Evolutionary conservation across 768 basidiomycete species (phyloP).

Genomic region (Pholiota molesta): DNA sequence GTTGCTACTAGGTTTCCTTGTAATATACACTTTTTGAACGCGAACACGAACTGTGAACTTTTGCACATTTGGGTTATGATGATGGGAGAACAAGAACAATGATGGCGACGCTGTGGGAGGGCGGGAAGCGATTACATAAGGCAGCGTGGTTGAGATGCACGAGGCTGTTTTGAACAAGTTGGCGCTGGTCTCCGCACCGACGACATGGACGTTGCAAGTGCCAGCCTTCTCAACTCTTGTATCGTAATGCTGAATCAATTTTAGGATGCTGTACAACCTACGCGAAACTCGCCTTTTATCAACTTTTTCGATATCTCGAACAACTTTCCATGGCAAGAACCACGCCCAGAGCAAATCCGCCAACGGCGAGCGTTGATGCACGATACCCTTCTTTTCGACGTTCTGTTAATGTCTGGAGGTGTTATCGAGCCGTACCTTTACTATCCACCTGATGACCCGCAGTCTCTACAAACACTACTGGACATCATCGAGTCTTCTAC

Average conservation of each 20-base stretch:
- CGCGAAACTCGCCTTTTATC: conserved; percentile 25
- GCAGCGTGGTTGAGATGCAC: neutral
- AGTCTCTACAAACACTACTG: conserved; percentile 58
- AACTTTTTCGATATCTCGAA: conserved; percentile 57
- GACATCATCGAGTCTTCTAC: conserved; percentile 59
- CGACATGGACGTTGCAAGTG: conserved; percentile 28
- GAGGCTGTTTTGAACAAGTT: neutral
- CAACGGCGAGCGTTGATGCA: conserved; percentile 61
- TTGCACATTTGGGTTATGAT: too few species aligned
- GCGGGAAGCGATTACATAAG: conserved; percentile 3
- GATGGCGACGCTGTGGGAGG: neutral
- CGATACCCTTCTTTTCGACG: conserved; percentile 73
- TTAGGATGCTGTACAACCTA: conserved; percentile 24
- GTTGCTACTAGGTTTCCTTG: neutral
- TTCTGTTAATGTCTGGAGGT: conserved; percentile 67
- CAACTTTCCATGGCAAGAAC: conserved; percentile 62
- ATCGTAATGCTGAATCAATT: conserved; percentile 5
- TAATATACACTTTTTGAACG: neutral
- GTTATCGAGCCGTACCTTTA: conserved; percentile 59
- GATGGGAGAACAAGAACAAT: neutral
- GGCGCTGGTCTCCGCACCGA: neutral
- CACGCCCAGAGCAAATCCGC: conserved; percentile 59
- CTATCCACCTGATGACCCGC: conserved; percentile 68
- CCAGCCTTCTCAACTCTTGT: neutral
- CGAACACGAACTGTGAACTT: too few species aligned